These are phyloP conservation scores for Cercospora citrullina DNA, from an alignment of 2,329 filamentous ascomycete genomes.

Conservation along the genomic window DNA sequence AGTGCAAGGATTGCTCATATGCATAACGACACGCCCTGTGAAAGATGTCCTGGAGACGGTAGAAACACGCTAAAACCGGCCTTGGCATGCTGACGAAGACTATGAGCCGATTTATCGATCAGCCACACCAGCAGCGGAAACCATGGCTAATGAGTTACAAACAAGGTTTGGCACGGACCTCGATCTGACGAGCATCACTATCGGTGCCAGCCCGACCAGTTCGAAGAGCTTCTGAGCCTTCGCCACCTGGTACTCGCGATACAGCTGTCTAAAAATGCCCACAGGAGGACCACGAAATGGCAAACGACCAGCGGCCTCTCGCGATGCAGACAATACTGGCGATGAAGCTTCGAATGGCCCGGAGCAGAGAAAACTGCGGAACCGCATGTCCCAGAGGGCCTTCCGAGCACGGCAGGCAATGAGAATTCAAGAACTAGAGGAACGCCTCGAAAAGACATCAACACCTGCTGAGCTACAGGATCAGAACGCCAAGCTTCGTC, in stretches of 20 bases:
- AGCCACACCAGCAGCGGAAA: neutral
- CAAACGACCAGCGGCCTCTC: neutral
- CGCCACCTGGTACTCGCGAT: neutral
- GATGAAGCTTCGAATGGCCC: neutral
- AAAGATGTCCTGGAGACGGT: neutral
- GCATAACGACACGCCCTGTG: neutral
- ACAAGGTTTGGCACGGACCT: neutral
- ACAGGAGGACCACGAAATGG: neutral
- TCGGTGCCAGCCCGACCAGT: neutral
- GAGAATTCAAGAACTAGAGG: constrained; percentile 3
- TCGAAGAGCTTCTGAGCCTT: neutral
- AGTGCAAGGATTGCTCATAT: neutral
- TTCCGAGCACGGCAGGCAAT: constrained; percentile 3
- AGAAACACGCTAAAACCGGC: neutral
- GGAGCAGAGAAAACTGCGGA: constrained; percentile 1
- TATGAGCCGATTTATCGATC: neutral
- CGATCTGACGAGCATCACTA: neutral
- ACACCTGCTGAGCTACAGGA: neutral
- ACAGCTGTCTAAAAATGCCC: neutral
- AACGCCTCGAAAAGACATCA: neutral
- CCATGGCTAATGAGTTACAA: neutral
- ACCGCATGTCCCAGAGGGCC: constrained; percentile 4
- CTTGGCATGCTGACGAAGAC: neutral
- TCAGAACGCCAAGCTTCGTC: neutral
- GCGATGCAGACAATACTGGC: neutral